Conservation (phyloP, 148 eudicot genomes). For the Rhododendron ferrugineum region DNA sequence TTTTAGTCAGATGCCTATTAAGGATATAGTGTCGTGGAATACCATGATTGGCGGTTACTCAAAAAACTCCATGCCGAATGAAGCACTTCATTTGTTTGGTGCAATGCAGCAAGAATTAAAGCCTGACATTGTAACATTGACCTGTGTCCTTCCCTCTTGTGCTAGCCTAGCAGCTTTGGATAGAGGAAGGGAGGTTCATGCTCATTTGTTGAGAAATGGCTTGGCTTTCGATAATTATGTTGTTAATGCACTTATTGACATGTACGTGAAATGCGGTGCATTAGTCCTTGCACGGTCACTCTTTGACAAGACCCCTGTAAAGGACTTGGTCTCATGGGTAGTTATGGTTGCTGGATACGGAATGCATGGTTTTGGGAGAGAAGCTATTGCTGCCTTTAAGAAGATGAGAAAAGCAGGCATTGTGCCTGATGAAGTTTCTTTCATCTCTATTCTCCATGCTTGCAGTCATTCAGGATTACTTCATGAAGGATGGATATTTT, state of each 20-base stretch:
- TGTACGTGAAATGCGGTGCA: conserved; percentile 62
- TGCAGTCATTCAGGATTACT: conserved; percentile 64
- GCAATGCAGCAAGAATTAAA: conserved; percentile 43
- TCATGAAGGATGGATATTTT: conserved; percentile 49
- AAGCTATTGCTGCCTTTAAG: conserved; percentile 43
- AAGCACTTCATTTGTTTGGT: conserved; percentile 43
- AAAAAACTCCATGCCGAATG: conserved; percentile 41
- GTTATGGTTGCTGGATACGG: conserved; percentile 62
- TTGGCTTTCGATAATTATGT: conserved; percentile 34
- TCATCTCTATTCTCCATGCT: conserved; percentile 44
- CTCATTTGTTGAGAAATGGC: conserved; percentile 36
- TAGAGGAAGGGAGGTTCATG: conserved; percentile 58
- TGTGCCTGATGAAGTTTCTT: conserved; percentile 41
- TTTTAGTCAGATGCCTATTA: conserved; percentile 34
- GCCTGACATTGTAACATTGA: conserved; percentile 53
- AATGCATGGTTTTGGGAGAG: conserved; percentile 52
- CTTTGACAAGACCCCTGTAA: conserved; percentile 36
- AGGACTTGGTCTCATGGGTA: conserved; percentile 61
- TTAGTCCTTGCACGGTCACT: conserved; percentile 34
- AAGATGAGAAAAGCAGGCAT: conserved; percentile 45
- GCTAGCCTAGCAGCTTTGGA: conserved; percentile 46
- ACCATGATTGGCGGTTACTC: conserved; percentile 65
- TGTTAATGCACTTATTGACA: conserved; percentile 64
- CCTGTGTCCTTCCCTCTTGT: conserved; percentile 58
- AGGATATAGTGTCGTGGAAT: conserved; percentile 60